Evolutionary conservation across 2,329 filamentous ascomycete genomes (phyloP).

Genomic region (Hymenoscyphus salicellus): DNA sequence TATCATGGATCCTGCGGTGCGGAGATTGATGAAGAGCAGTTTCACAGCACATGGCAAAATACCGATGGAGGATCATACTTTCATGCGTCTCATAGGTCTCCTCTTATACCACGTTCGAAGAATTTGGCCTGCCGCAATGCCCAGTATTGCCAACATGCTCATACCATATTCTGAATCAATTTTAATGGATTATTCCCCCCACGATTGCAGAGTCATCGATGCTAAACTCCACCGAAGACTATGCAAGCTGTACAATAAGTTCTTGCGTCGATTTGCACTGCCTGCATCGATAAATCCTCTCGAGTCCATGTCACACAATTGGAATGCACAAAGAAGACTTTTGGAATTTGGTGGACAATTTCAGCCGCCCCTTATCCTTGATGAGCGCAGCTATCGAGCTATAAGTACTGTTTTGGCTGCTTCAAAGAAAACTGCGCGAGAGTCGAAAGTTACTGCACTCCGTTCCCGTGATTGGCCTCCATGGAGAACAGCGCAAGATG

Average conservation of each 20-base stretch:
- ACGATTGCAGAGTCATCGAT: conserved; percentile 11
- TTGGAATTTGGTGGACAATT: conserved; percentile 51
- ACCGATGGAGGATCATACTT: conserved; percentile 18
- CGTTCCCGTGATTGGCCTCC: conserved; percentile 58
- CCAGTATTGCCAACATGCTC: conserved; percentile 28
- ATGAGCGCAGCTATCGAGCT: conserved; percentile 50
- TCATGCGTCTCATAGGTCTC: conserved; percentile 22
- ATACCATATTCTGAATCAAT: conserved; percentile 21
- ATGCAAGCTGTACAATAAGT: conserved; percentile 42
- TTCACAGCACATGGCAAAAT: neutral
- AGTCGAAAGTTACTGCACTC: conserved; percentile 48
- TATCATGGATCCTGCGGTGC: neutral
- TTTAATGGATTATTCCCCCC: conserved; percentile 4
- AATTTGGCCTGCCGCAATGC: conserved; percentile 30
- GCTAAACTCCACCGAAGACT: conserved; percentile 16
- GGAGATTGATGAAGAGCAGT: neutral
- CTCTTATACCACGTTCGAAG: conserved; percentile 32
- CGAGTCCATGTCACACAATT: conserved; percentile 47
- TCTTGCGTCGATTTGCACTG: conserved; percentile 40
- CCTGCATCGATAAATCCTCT: conserved; percentile 38
- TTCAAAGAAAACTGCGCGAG: conserved; percentile 50
- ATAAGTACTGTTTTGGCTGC: conserved; percentile 54
- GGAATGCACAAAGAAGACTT: conserved; percentile 56
- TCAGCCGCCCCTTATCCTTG: conserved; percentile 49
- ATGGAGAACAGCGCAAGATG: conserved; percentile 55